These are phyloP conservation scores for Gossypium herbaceum DNA, from an alignment of 345 rosid genomes.

Conservation along the genomic window DNA sequence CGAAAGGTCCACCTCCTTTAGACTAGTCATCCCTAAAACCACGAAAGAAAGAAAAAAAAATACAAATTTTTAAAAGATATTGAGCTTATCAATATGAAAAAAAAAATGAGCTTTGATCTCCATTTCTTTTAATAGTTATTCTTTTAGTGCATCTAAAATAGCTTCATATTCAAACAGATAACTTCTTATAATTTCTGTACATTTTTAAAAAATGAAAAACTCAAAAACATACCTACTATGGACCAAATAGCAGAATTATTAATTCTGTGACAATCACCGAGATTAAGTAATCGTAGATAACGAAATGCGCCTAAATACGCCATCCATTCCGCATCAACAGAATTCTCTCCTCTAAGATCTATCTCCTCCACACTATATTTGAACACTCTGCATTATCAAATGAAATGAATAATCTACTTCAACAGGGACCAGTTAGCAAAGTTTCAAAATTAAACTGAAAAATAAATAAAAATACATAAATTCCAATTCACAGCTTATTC, in stretches of 20 bases:
- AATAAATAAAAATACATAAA: background rate
- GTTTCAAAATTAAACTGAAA: background rate
- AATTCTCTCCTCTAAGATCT: conserved; percentile 60
- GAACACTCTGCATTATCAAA: conserved; percentile 51
- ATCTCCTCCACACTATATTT: conserved; percentile 63
- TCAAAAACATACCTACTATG: conserved; percentile 43
- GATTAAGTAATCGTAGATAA: conserved; percentile 45
- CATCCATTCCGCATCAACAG: conserved; percentile 89
- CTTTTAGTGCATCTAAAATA: background rate
- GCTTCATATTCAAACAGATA: background rate
- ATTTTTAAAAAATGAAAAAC: background rate
- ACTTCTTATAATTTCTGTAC: background rate
- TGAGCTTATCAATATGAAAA: background rate
- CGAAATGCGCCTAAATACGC: conserved; percentile 82
- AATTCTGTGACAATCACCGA: conserved; percentile 66
- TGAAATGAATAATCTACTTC: background rate
- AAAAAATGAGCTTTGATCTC: background rate
- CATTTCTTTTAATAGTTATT: background rate
- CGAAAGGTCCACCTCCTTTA: conserved; percentile 78
- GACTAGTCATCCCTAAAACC: conserved; percentile 54
- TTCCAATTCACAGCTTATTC: background rate
- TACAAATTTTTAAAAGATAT: background rate
- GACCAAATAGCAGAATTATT: conserved; percentile 74
- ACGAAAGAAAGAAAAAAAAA: background rate
- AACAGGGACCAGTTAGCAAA: background rate